Percentiles rank a stretch among this genome's conserved stretches.
These are phyloP conservation scores for Cryptococcus maquisensis DNA, from an alignment of 1,284 basidiomycete genomes.

Conservation along the genomic window DNA sequence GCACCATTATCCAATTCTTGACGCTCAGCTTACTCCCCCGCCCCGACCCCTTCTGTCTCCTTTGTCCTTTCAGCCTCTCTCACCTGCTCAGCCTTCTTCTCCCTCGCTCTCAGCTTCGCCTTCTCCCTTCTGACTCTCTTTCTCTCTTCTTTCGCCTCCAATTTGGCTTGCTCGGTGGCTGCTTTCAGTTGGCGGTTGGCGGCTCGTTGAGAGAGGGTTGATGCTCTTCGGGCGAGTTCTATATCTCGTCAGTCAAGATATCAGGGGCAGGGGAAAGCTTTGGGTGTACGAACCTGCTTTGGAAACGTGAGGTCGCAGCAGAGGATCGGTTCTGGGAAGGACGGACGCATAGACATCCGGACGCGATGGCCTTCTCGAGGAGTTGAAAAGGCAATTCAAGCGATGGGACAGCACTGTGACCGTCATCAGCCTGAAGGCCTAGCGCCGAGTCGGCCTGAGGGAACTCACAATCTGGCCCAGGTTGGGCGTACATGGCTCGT, in stretches of 20 bases:
- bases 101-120: not conserved
- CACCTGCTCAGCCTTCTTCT: no score
- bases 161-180: not conserved
- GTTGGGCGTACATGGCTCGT: conserved; percentile 8
- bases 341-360: conserved; percentile 7
- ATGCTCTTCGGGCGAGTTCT: conserved; percentile 11
- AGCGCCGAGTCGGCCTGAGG: not conserved
- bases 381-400: conserved; percentile 2
- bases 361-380: not conserved
- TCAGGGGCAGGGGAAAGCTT: not conserved
- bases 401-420: conserved; percentile 10
- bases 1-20: no score
- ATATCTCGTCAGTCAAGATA: not conserved
- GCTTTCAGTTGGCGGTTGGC: not conserved
- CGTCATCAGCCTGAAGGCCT: not conserved
- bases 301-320: conserved; percentile 11
- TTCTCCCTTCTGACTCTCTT: not conserved
- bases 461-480: conserved; percentile 10
- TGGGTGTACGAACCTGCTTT: conserved; percentile 7
- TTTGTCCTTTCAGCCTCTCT: no score
- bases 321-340: conserved; percentile 5
- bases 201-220: conserved; percentile 2
- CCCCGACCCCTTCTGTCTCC: no score
- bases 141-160: not conserved
- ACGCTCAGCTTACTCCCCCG: no score